phyloP scores from a whole-genome alignment of 2,329 filamentous ascomycete species.

The Cordyceps sp. region DNA sequence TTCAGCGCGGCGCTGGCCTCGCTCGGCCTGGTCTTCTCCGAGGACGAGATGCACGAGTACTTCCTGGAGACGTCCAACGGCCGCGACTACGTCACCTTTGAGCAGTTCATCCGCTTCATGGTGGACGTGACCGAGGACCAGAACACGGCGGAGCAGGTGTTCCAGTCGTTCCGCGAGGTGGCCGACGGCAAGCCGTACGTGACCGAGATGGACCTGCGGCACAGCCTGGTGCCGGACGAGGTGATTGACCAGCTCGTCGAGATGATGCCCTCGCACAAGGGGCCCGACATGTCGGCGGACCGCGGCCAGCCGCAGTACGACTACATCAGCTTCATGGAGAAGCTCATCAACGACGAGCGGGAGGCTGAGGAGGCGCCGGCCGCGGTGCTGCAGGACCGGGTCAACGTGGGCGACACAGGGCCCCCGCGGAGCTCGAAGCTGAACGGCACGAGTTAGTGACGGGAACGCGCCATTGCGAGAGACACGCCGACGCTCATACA shows the following conservation, averaged over 20 bases:
- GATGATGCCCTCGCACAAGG: conserved; percentile 71
- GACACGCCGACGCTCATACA: not conserved
- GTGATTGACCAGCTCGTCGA: conserved; percentile 84
- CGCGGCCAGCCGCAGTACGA: conserved; percentile 77
- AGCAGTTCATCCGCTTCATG: conserved; percentile 99
- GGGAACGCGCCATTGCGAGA: too few relatives aligned
- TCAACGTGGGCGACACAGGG: conserved; percentile 14
- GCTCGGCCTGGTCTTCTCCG: conserved; percentile 86
- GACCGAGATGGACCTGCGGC: conserved; percentile 89
- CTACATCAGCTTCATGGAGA: conserved; percentile 95
- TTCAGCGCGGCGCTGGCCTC: conserved; percentile 94
- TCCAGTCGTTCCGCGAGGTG: conserved; percentile 93
- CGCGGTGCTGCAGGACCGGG: conserved; percentile 17
- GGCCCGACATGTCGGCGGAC: conserved; percentile 75
- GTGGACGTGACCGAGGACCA: conserved; percentile 97
- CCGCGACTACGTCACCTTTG: conserved; percentile 73
- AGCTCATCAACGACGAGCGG: conserved; percentile 40
- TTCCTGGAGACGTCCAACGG: conserved; percentile 76
- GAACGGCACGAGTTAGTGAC: conserved; percentile 16
- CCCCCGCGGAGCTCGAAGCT: conserved; percentile 15
- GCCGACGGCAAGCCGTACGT: conserved; percentile 98
- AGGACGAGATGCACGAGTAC: conserved; percentile 94
- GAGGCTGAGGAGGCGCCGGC: conserved; percentile 11
- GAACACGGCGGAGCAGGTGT: conserved; percentile 96
- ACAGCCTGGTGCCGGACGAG: conserved; percentile 90